Conservation (phyloP, 2,329 filamentous ascomycete genomes). For the Lasiodiplodia gonubiensis region DNA sequence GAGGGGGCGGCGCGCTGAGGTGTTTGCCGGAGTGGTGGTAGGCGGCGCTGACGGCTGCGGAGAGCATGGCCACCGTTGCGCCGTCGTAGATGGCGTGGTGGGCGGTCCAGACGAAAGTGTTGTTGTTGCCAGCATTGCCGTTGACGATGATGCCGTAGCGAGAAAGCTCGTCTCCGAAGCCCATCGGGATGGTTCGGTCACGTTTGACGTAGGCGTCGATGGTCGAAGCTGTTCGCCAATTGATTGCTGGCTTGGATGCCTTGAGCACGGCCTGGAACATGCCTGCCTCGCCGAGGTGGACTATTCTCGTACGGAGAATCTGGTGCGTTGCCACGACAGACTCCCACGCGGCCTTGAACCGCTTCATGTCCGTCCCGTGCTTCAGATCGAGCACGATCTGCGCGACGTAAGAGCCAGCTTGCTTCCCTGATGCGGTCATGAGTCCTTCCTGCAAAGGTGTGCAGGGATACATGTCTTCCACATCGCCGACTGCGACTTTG, state of each 20-base stretch:
- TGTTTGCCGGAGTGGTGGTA: conserved; percentile 31
- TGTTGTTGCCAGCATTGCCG: conserved; percentile 33
- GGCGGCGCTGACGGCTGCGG: conserved; percentile 39
- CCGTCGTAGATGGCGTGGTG: conserved; percentile 48
- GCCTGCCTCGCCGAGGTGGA: conserved; percentile 29
- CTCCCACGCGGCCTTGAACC: conserved; percentile 46
- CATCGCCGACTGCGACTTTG: conserved; percentile 27
- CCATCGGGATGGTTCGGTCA: conserved; percentile 45
- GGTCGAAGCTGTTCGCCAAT: conserved; percentile 14
- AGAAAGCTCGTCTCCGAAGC: conserved; percentile 46
- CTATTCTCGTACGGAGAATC: conserved; percentile 39
- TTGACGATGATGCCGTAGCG: conserved; percentile 45
- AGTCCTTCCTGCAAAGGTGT: conserved; percentile 50
- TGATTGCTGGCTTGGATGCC: not conserved
- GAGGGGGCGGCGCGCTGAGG: conserved; percentile 32
- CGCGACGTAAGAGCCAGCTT: conserved; percentile 46
- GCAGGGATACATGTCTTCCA: conserved; percentile 57
- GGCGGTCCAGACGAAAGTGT: conserved; percentile 63
- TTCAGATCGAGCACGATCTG: conserved; percentile 44
- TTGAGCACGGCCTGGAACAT: not conserved
- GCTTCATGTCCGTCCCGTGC: conserved; percentile 38
- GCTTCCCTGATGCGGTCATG: conserved; percentile 47
- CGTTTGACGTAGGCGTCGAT: conserved; percentile 42
- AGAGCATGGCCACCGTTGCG: conserved; percentile 41
- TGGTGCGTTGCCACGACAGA: conserved; percentile 37